A percentile compares a stretch with the other conserved stretches of the same genome.
Evolutionary conservation across 306 rosid species (phyloP).

Genomic region (Trifolium subterraneum): DNA sequence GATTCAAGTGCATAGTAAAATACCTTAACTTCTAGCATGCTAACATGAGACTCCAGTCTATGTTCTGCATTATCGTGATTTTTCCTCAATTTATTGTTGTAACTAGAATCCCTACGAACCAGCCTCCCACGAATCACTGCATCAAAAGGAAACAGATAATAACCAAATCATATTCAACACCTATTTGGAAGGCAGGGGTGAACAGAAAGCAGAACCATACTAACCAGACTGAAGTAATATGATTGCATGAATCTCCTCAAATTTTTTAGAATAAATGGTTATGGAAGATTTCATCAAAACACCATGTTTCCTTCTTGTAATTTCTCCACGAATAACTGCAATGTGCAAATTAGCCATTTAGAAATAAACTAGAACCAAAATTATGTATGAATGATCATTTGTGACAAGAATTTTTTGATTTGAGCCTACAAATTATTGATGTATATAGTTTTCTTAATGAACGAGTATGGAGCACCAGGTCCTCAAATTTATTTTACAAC

Average conservation of each 20-base stretch:
- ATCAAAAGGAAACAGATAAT: constrained; percentile 35
- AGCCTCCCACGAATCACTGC: constrained; percentile 76
- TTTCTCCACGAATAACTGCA: constrained; percentile 83
- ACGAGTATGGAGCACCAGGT: constrained; percentile 9
- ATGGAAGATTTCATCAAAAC: constrained; percentile 41
- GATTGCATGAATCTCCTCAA: constrained; percentile 63
- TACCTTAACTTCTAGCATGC: constrained; percentile 67
- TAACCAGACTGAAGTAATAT: constrained; percentile 74
- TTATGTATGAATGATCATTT: neutral
- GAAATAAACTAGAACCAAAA: constrained; percentile 27
- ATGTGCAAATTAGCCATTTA: constrained; percentile 18
- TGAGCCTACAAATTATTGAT: constrained; percentile 19
- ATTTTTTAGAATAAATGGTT: constrained; percentile 52
- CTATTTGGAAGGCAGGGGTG: constrained; percentile 9
- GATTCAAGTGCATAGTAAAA: constrained; percentile 19
- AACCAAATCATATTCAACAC: constrained; percentile 40
- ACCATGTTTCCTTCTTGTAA: constrained; percentile 54
- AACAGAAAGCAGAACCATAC: constrained; percentile 32
- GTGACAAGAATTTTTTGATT: constrained; percentile 29
- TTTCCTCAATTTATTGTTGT: constrained; percentile 44
- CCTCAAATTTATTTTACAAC: constrained; percentile 23
- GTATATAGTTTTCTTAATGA: constrained; percentile 16
- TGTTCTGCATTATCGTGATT: constrained; percentile 51
- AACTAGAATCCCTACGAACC: constrained; percentile 56
- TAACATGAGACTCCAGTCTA: constrained; percentile 49